These are phyloP conservation scores for Cladosporium sp. DNA, from an alignment of 2,329 filamentous ascomycete species.

Conservation along the genomic window DNA sequence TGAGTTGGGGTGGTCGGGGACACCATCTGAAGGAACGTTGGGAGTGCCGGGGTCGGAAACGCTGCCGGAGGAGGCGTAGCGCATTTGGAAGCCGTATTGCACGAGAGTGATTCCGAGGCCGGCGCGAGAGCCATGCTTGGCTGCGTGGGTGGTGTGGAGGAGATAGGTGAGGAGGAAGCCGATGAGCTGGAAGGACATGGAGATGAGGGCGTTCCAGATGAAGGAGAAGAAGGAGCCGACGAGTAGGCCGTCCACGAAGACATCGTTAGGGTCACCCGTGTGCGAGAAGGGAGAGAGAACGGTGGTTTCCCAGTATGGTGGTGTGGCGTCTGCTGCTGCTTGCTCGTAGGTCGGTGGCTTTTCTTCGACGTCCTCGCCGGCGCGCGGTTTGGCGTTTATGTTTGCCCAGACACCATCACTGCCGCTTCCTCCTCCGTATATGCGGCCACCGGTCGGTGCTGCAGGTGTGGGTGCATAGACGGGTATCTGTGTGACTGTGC, in stretches of 20 bases:
- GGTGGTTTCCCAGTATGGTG: constrained; percentile 98
- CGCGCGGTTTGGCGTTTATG: constrained; percentile 81
- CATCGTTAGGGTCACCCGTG: constrained; percentile 83
- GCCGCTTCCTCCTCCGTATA: constrained; percentile 67
- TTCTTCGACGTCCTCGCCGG: constrained; percentile 78
- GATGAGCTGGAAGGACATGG: constrained; percentile 93
- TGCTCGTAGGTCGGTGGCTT: constrained; percentile 98
- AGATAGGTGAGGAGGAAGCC: constrained; percentile 98
- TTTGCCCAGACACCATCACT: constrained; percentile 97
- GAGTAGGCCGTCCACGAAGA: constrained; percentile 93
- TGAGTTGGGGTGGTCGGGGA: constrained; percentile 78
- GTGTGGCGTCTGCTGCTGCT: constrained; percentile 90
- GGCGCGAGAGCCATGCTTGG: constrained; percentile 93
- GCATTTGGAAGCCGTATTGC: constrained; percentile 97
- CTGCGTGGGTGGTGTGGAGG: constrained; percentile 93
- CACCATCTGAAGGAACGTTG: constrained; percentile 38
- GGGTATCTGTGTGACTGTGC: constrained; percentile 53
- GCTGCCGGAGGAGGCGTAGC: constrained; percentile 43
- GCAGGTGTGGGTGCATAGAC: constrained; percentile 38
- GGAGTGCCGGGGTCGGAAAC: constrained; percentile 19
- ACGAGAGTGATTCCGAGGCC: constrained; percentile 93
- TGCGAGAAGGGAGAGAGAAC: constrained; percentile 89
- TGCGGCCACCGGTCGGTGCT: constrained; percentile 41
- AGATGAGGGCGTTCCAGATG: constrained; percentile 92
- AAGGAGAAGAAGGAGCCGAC: constrained; percentile 85